A percentile compares a stretch with the other conserved stretches of the same genome.
Conservation (phyloP, 306 rosid genomes). For the Oxytropis ochrocephala region DNA sequence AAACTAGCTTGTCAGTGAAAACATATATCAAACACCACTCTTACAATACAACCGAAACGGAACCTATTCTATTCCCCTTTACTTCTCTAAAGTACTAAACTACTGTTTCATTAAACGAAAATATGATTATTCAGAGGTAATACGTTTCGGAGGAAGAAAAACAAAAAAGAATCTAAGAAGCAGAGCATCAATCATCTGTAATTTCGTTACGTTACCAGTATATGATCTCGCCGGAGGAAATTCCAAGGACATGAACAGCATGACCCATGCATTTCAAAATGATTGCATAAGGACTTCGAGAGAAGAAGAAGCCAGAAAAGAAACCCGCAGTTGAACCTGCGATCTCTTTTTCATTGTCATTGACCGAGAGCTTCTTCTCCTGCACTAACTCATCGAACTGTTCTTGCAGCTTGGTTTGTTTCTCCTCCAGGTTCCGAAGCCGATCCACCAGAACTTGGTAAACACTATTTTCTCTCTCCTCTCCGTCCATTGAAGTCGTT, state of each 20-base stretch:
- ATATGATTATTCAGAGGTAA: background rate
- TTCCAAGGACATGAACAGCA: constrained; percentile 46
- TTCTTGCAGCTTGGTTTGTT: constrained; percentile 34
- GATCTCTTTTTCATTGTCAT: background rate
- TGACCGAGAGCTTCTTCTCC: background rate
- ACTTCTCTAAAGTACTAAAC: background rate
- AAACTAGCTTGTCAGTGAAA: constrained; percentile 7
- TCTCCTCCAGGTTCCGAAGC: constrained; percentile 48
- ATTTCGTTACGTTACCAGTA: constrained; percentile 37
- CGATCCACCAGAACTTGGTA: constrained; percentile 37
- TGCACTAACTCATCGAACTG: constrained; percentile 36
- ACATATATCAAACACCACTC: background rate
- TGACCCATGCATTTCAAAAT: constrained; percentile 57
- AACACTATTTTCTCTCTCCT: background rate
- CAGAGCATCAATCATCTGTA: background rate
- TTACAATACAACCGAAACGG: background rate
- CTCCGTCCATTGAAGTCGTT: constrained; percentile 27
- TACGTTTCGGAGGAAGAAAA: background rate
- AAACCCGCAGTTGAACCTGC: constrained; percentile 13
- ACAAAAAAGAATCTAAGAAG: background rate
- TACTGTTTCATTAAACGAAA: constrained; percentile 27
- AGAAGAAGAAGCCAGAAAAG: constrained; percentile 31
- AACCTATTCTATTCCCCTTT: constrained; percentile 4
- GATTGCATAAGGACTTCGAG: constrained; percentile 35
- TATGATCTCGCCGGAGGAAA: constrained; percentile 51